Evolutionary conservation across 2,329 filamentous ascomycete genomes (phyloP), one percentile per base, ranked within the genome.

Genomic region (Xylaria sp.): DNA sequence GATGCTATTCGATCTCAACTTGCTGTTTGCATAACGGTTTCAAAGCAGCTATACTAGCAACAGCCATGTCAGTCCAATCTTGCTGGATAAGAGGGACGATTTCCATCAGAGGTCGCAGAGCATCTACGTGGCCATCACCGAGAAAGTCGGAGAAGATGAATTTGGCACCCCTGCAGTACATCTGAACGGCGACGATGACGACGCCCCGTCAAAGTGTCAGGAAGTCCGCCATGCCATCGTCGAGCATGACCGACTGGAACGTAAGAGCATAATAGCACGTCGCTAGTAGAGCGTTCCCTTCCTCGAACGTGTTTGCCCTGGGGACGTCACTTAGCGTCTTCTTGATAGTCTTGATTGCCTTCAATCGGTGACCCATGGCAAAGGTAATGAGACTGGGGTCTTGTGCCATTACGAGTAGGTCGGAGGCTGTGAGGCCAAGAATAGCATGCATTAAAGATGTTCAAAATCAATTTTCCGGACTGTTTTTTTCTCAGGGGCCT

Each of bases 331-430:
- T 70, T 2, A 87, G 72, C 0, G 79, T 77, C 63, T 79, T 79
- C 70, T 86, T 85, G 65, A 87, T 82, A 4, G 83, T 79, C 60
- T 80, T 80, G 66, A 66, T 66, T 4, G 87, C 86, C 60, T 87
- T 83, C 55, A 88, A 75, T 18, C 87, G 83, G 70, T 90, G 87
- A 42, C 76, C 76, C 74, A 89, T 83, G 48, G 86, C 86, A 35
- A 81, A 78, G 11, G 80, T 75, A 11, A 80, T 72, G 16, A 89
- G 78, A 60, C 77, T 78, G 1, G 78, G 70, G 59, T 82, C 83
- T 0, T 76, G 71, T 3, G 74, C 73, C 65, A 81, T 79, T 3
- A 16, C 16, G 16, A 16, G 16, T 16, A 90, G 78, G 63, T 89
- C 84, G 0, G 86, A 89, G 37, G 87, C 88, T 1, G 87, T 79